Percentiles rank a stretch among this genome's conserved stretches.
phyloP scores from a whole-genome alignment of 2,329 filamentous ascomycete genomes.

The Fusarium acutatum region DNA sequence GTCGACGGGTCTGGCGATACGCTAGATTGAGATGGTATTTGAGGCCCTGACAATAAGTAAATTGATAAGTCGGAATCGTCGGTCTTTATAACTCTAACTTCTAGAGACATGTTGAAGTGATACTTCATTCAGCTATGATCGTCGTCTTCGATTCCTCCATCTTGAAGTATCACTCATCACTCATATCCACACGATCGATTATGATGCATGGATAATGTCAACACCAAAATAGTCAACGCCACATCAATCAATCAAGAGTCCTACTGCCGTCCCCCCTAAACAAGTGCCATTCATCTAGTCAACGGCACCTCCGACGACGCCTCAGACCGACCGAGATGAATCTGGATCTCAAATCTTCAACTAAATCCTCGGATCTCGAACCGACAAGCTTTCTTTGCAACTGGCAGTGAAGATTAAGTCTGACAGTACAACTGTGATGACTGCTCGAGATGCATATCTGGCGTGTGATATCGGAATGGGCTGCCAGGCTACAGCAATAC shows the following conservation, averaged over 20 bases:
- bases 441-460: background rate
- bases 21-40: background rate
- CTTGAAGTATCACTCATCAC: background rate
- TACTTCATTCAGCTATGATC: background rate
- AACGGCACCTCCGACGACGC: slow-evolving; percentile 21
- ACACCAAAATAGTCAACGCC: background rate
- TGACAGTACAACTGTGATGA: background rate
- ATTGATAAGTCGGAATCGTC: background rate
- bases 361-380: background rate
- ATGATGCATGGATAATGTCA: background rate
- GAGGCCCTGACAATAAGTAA: slow-evolving; percentile 6
- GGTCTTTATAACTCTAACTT: background rate
- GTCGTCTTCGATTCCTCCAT: background rate
- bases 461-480: background rate
- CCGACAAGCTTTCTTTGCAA: background rate
- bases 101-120: background rate
- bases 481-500: background rate
- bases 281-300: background rate
- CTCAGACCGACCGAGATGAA: slow-evolving; percentile 22
- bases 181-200: no score
- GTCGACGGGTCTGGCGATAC: slow-evolving; percentile 8
- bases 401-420: background rate
- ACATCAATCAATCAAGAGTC: background rate
- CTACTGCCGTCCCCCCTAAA: background rate
- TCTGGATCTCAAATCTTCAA: background rate